These are phyloP conservation scores for Didymella sp. DNA, from an alignment of 2,329 filamentous ascomycete species.

Conservation along the genomic window DNA sequence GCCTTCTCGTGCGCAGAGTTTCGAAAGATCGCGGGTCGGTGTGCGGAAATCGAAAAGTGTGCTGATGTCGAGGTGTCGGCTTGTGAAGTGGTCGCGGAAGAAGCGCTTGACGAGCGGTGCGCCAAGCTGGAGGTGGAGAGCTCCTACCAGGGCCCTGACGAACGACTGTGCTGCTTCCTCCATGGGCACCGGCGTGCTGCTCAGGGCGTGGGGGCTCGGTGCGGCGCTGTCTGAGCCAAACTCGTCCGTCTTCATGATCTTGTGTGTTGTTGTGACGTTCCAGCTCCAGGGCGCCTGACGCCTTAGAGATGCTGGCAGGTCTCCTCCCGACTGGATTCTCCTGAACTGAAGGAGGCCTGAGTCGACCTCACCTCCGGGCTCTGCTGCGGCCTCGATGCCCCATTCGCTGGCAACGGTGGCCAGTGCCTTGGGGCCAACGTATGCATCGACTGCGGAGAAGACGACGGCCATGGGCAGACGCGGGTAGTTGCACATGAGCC, in stretches of 20 bases:
- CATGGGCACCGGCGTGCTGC: conserved; percentile 45
- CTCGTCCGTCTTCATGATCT: conserved; percentile 81
- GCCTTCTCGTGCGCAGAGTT: conserved; percentile 85
- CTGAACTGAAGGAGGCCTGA: conserved; percentile 85
- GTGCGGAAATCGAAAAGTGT: conserved; percentile 83
- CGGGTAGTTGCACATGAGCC: conserved; percentile 86
- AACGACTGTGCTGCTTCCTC: conserved; percentile 74
- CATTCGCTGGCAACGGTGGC: conserved; percentile 79
- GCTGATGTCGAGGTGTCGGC: conserved; percentile 76
- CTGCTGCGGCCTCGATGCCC: conserved; percentile 89
- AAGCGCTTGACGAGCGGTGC: conserved; percentile 80
- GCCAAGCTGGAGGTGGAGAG: conserved; percentile 85
- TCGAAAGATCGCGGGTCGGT: conserved; percentile 81
- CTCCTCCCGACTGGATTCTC: conserved; percentile 49
- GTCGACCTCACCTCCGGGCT: conserved; percentile 89
- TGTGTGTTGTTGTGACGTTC: conserved; percentile 62
- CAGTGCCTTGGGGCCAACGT: conserved; percentile 77
- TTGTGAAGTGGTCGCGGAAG: conserved; percentile 82
- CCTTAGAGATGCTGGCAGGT: conserved; percentile 34
- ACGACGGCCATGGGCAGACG: conserved; percentile 88
- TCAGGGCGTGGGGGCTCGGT: conserved; percentile 33
- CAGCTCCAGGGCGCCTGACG: conserved; percentile 45
- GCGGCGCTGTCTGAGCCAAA: conserved; percentile 72
- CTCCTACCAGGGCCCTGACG: conserved; percentile 82
- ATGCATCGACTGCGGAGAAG: conserved; percentile 85